Evolutionary conservation across 495 filamentous ascomycete species (phyloP), one percentile per base, ranked within the genome.

Genomic region (Daldinia decipiens): DNA sequence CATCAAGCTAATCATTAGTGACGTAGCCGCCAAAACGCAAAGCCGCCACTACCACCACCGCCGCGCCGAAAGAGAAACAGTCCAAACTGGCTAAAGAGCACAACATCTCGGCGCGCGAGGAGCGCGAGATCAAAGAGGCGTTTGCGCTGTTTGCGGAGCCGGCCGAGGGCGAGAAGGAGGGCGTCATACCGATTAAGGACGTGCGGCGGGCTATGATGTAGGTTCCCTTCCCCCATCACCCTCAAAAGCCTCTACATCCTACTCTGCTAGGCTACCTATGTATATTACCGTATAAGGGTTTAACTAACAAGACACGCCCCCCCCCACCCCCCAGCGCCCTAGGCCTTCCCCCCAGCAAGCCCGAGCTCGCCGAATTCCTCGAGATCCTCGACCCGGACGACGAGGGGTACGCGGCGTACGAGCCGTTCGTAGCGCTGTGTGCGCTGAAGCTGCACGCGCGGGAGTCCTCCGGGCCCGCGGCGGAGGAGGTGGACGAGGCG

Each of bases 21-120:
- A 62, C 67, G 52, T 67, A 84, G 81, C 80, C 81, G 45, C 75
- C 81, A 8, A 79, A 79, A 71, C 82, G 82, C 73, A 80, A 81
- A 71, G 71, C 74, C 24, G 68, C 73, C 32, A 62, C 62, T 36
- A 57, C 75, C 53, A 64, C 60, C 43, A 15, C 69, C 67, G 26
- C 64, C 51, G 60, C 70, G 59, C 63, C 76, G 39, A 78, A 76
- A 39, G 71, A 75, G 52, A 78, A 74, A 47, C 87, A 85, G 70
- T 97, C 94, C 71, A 95, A 93, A 77, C 92, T 97, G 65, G 94
- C 94, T 3, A 92, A 92, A 78, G 92, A 95, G 68, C 88, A 98
- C 84, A 87, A 92, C 77, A 89, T 99, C 78, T 90, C 88, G 29
- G 88, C 87, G 21, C 87, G 88, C 55, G 91, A 97, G 82, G 95